Conservation (phyloP, 805 yeast species). For the Starmerella ratchasimensis region DNA sequence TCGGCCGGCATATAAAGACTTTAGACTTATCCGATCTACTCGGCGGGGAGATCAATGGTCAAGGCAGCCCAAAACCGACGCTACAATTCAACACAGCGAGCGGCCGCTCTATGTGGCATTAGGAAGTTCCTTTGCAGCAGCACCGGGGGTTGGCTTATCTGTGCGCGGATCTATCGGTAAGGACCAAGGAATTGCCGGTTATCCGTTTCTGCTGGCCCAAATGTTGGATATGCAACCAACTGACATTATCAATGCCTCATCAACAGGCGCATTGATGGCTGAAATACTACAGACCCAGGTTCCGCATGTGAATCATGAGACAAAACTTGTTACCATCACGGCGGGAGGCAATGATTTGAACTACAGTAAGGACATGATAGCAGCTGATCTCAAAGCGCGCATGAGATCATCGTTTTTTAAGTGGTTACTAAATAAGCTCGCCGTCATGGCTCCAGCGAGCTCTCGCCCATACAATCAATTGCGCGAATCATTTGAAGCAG, state of each 20-base stretch:
- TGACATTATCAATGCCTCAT: conserved; percentile 3
- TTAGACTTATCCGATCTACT: too few species aligned
- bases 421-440: background rate
- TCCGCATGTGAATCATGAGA: conserved; percentile 1
- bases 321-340: conserved; percentile 8
- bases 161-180: conserved; percentile 1
- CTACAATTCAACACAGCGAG: too few species aligned
- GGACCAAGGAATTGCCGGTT: conserved; percentile 3
- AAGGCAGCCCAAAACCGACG: too few species aligned
- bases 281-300: conserved; percentile 1
- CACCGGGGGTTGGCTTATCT: conserved; percentile 6
- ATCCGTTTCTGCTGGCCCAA: conserved; percentile 6
- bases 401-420: background rate
- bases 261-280: conserved; percentile 8
- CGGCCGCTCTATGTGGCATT: conserved; percentile 6
- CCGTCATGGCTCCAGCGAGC: background rate
- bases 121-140: conserved; percentile 12
- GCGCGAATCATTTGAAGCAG: background rate
- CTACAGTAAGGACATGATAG: conserved; percentile 7
- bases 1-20: too few species aligned
- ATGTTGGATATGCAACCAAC: background rate
- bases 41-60: too few species aligned
- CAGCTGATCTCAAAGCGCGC: background rate
- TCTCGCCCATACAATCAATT: conserved; percentile 1
- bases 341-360: conserved; percentile 11